Evolutionary conservation across 2,329 filamentous ascomycete genomes (phyloP).

Genomic region (Aspergillus sp.): DNA sequence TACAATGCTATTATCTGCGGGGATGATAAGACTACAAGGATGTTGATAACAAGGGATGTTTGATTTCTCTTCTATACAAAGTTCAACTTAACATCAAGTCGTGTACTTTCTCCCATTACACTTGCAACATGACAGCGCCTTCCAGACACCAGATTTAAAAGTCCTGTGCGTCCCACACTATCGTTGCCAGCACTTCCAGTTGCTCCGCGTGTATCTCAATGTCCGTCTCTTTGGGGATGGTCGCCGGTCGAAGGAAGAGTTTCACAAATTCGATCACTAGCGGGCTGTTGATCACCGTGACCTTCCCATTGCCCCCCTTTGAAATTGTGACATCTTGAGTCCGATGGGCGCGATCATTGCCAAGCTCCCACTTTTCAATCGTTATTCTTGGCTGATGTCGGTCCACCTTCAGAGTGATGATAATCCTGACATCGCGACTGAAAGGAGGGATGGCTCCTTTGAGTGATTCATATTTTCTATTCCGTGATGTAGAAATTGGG

Average conservation of each 20-base stretch:
- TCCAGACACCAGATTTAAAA: not conserved
- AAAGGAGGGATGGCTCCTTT: no score
- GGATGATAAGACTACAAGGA: no score
- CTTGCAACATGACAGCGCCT: no score
- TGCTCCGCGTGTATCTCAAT: not conserved
- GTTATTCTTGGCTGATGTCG: conserved; percentile 1
- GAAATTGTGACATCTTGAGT: conserved; percentile 1
- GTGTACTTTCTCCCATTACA: no score
- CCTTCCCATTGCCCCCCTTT: not conserved
- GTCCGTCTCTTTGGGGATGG: not conserved
- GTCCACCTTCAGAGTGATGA: conserved; percentile 2
- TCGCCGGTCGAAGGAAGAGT: not conserved
- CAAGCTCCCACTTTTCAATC: conserved; percentile 1
- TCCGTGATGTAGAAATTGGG: no score
- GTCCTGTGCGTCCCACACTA: not conserved
- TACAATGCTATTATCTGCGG: no score
- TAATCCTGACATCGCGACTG: not conserved
- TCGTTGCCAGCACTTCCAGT: not conserved
- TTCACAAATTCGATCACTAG: not conserved
- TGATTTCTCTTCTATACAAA: no score
- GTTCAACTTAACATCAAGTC: no score
- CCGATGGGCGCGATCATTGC: not conserved
- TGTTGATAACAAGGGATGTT: no score
- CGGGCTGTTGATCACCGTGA: no score
- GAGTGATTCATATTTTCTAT: no score